A percentile compares a stretch with the other conserved stretches of the same genome.
Conservation (phyloP, 768 basidiomycete species). For the Boletellus sp. region DNA sequence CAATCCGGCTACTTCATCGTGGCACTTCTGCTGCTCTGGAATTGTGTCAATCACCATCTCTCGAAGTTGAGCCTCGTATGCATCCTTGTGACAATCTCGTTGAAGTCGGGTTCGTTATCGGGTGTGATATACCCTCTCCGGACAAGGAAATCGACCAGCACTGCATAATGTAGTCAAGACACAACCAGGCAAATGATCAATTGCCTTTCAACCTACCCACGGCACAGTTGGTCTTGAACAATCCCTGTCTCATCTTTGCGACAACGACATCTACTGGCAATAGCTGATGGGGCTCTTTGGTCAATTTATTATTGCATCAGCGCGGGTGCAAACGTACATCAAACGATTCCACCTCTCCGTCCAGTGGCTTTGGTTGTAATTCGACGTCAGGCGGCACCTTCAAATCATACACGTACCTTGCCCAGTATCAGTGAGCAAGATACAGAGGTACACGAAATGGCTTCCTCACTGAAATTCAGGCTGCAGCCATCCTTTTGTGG, state of each 20-base stretch:
- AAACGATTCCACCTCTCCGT: slow-evolving; percentile 94
- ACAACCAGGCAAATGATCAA: neutral
- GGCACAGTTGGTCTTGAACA: slow-evolving; percentile 94
- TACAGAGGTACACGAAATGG: neutral
- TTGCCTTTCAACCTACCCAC: slow-evolving; percentile 47
- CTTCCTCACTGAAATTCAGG: slow-evolving; percentile 74
- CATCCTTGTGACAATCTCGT: slow-evolving; percentile 72
- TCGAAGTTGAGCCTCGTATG: slow-evolving; percentile 69
- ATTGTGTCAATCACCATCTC: slow-evolving; percentile 35
- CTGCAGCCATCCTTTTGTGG: slow-evolving; percentile 58
- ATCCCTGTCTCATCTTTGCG: slow-evolving; percentile 55
- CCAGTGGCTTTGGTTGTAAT: slow-evolving; percentile 69
- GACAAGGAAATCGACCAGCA: slow-evolving; percentile 86
- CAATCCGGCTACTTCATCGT: no score
- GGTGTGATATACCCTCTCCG: slow-evolving; percentile 82
- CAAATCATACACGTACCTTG: slow-evolving; percentile 83
- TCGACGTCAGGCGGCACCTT: slow-evolving; percentile 53
- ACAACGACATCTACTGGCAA: slow-evolving; percentile 61
- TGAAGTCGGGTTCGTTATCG: slow-evolving; percentile 80
- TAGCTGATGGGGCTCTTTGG: slow-evolving; percentile 42
- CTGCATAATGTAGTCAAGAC: slow-evolving; percentile 36
- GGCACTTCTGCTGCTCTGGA: neutral
- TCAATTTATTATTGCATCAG: neutral
- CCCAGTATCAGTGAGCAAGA: neutral
- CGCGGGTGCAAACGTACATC: slow-evolving; percentile 49